Conservation (phyloP, 768 basidiomycete species). For the Baorangia bicolor region DNA sequence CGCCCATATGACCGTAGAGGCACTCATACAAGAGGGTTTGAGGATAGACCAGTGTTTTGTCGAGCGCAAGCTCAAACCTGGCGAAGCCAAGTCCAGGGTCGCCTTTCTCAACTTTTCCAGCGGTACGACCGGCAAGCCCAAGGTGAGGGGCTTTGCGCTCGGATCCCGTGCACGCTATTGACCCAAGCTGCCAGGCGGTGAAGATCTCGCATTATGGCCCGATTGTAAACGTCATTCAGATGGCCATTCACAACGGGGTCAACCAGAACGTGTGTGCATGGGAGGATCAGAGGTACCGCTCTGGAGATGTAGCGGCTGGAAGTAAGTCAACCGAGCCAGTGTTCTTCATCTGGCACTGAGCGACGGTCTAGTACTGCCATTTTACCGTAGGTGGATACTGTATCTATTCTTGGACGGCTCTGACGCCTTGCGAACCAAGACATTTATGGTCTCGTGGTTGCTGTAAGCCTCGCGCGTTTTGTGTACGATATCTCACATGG, state of each 20-base stretch:
- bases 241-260: conserved; percentile 47
- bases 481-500: neutral
- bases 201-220: conserved; percentile 64
- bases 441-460: conserved; percentile 59
- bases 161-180: neutral
- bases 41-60: conserved; percentile 38
- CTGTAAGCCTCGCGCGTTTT: conserved; percentile 35
- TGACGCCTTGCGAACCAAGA: conserved; percentile 37
- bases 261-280: conserved; percentile 37
- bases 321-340: conserved; percentile 39
- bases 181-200: conserved; percentile 48
- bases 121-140: conserved; percentile 64
- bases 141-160: conserved; percentile 10
- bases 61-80: conserved; percentile 47
- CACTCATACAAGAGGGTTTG: conserved; percentile 47
- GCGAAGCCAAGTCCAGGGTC: conserved; percentile 59
- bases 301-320: conserved; percentile 58
- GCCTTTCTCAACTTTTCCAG: conserved; percentile 75
- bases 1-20: conserved; percentile 38
- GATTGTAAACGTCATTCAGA: conserved; percentile 65
- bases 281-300: conserved; percentile 42
- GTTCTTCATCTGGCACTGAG: conserved; percentile 7
- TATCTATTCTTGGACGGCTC: neutral
- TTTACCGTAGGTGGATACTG: conserved; percentile 49
- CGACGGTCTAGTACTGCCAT: conserved; percentile 47